phyloP scores from a whole-genome alignment of 495 filamentous ascomycete species.

The Daldinia loculata region DNA sequence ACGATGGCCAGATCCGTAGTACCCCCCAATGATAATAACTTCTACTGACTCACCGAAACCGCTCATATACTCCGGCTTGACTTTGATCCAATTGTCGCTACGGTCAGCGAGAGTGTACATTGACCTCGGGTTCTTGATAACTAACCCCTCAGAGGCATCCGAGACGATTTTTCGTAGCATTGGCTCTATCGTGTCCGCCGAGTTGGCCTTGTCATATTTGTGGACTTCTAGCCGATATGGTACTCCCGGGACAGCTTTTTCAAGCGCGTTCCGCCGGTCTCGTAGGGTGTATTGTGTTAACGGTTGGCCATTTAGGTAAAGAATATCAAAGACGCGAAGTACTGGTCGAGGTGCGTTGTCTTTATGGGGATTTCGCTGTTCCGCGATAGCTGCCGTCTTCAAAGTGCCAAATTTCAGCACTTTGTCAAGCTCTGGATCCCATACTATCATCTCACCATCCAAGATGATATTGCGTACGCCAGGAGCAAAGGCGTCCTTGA shows the following conservation, averaged over 20 bases:
- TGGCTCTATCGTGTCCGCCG: constrained; percentile 76
- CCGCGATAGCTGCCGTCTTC: constrained; percentile 87
- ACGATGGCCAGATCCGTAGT: constrained; percentile 86
- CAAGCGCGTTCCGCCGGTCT: constrained; percentile 81
- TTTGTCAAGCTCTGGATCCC: constrained; percentile 88
- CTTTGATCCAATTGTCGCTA: constrained; percentile 98
- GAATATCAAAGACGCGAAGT: constrained; percentile 85
- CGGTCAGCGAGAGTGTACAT: constrained; percentile 88
- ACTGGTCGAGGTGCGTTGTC: constrained; percentile 77
- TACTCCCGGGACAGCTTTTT: constrained; percentile 69
- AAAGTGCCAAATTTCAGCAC: constrained; percentile 91
- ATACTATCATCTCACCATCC: constrained; percentile 98
- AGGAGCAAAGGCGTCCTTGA: constrained; percentile 78
- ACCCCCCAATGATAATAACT: constrained; percentile 87
- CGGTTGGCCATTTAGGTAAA: constrained; percentile 82
- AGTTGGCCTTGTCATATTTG: constrained; percentile 71
- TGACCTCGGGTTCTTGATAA: constrained; percentile 92
- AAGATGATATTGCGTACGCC: constrained; percentile 86
- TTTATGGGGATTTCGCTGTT: constrained; percentile 79
- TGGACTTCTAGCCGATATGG: constrained; percentile 86
- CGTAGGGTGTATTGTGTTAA: constrained; percentile 84
- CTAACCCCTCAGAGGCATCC: constrained; percentile 88
- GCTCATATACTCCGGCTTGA: constrained; percentile 98
- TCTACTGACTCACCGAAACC: constrained; percentile 96
- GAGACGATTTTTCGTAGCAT: constrained; percentile 83